Conservation (phyloP, 2,329 filamentous ascomycete genomes). For the Hypomyces perniciosus region DNA sequence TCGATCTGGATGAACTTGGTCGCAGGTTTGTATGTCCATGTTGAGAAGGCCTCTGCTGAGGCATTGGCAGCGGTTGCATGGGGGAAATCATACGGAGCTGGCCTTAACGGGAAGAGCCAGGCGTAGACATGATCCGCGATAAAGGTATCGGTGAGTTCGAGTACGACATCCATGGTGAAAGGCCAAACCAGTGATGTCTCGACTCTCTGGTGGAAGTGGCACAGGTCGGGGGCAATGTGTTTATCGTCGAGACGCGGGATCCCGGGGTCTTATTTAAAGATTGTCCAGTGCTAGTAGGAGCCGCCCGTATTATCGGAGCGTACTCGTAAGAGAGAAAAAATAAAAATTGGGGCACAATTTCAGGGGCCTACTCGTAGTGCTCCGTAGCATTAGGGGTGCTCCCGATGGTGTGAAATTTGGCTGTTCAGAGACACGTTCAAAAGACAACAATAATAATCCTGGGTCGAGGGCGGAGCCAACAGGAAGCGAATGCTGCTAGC, state of each 20-base stretch:
- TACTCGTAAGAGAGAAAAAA: background rate
- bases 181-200: background rate
- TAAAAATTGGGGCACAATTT: background rate
- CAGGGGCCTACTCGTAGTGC: no score
- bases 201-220: background rate
- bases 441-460: background rate
- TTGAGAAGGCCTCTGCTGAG: conserved; percentile 50
- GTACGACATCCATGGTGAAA: conserved; percentile 80
- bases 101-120: conserved; percentile 55
- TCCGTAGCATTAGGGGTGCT: background rate
- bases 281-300: background rate
- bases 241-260: no score
- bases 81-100: conserved; percentile 47
- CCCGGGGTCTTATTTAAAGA: no score
- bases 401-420: background rate
- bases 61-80: conserved; percentile 44
- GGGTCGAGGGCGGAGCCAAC: no score
- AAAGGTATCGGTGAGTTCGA: conserved; percentile 79
- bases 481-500: no score
- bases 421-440: background rate
- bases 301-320: background rate
- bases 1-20: conserved; percentile 62
- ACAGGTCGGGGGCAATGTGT: background rate
- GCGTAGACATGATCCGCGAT: conserved; percentile 77
- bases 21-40: conserved; percentile 67